A percentile compares a stretch with the other conserved stretches of the same genome.
Conservation (phyloP, 257 asterid genomes). For the Leonotis leonurus region DNA sequence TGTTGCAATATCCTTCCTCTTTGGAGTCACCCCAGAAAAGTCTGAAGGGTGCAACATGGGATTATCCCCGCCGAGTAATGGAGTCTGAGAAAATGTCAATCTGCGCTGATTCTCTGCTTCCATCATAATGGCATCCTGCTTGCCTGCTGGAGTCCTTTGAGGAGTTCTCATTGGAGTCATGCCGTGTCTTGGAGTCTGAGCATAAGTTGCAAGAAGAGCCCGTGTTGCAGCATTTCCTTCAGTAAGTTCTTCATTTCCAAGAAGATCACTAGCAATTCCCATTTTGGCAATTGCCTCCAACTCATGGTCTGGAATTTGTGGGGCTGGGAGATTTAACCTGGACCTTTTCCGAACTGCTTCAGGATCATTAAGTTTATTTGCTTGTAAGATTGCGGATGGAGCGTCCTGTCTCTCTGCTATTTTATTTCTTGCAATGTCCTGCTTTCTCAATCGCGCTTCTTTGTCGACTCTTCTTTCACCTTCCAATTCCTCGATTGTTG, state of each 20-base stretch:
- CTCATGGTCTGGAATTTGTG: slow-evolving; percentile 95
- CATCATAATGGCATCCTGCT: slow-evolving; percentile 95
- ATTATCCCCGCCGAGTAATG: slow-evolving; percentile 95
- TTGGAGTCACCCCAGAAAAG: slow-evolving; percentile 99
- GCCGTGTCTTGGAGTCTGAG: slow-evolving; percentile 85
- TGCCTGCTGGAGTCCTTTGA: slow-evolving; percentile 88
- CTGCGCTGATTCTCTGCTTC: slow-evolving; percentile 96
- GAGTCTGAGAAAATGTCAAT: slow-evolving; percentile 79
- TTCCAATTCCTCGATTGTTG: slow-evolving; percentile 95
- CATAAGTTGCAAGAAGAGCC: slow-evolving; percentile 82
- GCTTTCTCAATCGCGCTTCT: slow-evolving; percentile 90
- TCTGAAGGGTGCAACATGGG: slow-evolving; percentile 94
- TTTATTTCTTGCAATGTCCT: slow-evolving; percentile 86
- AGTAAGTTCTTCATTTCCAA: slow-evolving; percentile 71
- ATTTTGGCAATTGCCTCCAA: slow-evolving; percentile 95
- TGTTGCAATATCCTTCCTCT: slow-evolving; percentile 76
- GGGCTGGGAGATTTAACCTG: slow-evolving; percentile 82
- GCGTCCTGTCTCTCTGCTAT: slow-evolving; percentile 94
- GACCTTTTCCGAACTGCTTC: slow-evolving; percentile 84
- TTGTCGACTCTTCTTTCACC: slow-evolving; percentile 93
- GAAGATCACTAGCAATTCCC: slow-evolving; percentile 84
- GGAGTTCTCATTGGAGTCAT: slow-evolving; percentile 89
- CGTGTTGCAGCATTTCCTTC: slow-evolving; percentile 95
- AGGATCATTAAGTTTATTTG: slow-evolving; percentile 95
- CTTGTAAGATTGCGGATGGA: slow-evolving; percentile 88